Percentiles rank a stretch among this genome's conserved stretches.
These are phyloP conservation scores for Exutisphaerella laricina DNA, from an alignment of 2,329 filamentous ascomycete genomes.

Conservation along the genomic window DNA sequence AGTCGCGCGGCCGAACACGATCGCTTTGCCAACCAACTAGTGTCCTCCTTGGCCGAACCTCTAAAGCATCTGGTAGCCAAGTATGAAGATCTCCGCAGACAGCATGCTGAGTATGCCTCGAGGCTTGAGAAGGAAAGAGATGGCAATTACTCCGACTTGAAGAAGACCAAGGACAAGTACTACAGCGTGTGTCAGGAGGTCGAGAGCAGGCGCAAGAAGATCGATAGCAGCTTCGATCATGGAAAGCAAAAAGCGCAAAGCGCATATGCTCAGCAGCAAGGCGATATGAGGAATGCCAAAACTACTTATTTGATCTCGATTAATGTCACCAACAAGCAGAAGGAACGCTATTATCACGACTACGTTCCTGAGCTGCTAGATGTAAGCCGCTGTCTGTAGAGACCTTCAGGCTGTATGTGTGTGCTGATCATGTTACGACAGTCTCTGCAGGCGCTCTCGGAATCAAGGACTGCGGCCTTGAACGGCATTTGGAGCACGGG, in stretches of 20 bases:
- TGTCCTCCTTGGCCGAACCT: slow-evolving; percentile 78
- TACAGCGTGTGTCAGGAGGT: slow-evolving; percentile 91
- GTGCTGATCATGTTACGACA: slow-evolving; percentile 20
- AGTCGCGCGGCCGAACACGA: slow-evolving; percentile 84
- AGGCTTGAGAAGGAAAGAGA: slow-evolving; percentile 91
- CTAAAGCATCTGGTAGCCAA: slow-evolving; percentile 66
- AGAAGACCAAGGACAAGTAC: slow-evolving; percentile 89
- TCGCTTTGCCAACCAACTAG: slow-evolving; percentile 69
- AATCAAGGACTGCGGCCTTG: slow-evolving; percentile 77
- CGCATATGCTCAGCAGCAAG: slow-evolving; percentile 84
- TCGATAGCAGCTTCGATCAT: slow-evolving; percentile 82
- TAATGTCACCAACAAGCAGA: slow-evolving; percentile 95
- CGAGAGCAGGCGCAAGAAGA: slow-evolving; percentile 89
- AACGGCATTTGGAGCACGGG: slow-evolving; percentile 83
- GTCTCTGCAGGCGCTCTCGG: slow-evolving; percentile 82
- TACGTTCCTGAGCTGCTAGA: slow-evolving; percentile 92
- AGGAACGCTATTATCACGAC: slow-evolving; percentile 95
- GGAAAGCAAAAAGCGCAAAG: slow-evolving; percentile 82
- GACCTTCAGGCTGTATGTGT: not conserved
- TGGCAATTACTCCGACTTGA: slow-evolving; percentile 71
- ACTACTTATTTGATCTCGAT: slow-evolving; percentile 97
- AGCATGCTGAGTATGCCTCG: slow-evolving; percentile 78
- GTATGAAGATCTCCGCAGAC: slow-evolving; percentile 89
- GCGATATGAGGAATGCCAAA: slow-evolving; percentile 96
- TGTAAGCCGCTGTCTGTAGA: slow-evolving; percentile 44